phyloP scores from a whole-genome alignment of 768 basidiomycete genomes.

The Daedaleopsis nitida region DNA sequence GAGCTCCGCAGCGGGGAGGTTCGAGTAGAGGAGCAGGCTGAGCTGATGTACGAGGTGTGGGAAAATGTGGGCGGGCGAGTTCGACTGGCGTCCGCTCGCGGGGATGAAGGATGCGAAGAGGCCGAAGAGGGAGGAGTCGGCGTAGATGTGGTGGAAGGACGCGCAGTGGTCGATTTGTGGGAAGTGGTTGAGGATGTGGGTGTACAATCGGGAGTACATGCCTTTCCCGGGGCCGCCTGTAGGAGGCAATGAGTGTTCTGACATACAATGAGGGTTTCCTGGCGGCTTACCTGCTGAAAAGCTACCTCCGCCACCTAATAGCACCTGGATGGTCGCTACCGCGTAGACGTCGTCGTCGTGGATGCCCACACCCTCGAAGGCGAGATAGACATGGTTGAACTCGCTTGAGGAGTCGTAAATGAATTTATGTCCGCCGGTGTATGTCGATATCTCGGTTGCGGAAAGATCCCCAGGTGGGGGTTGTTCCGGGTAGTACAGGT shows the following conservation, averaged over 20 bases:
- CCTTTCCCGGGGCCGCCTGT: conserved; percentile 95
- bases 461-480: conserved; percentile 1
- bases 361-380: conserved; percentile 89
- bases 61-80: conserved; percentile 69
- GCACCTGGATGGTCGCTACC: conserved; percentile 90
- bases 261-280: neutral
- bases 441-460: conserved; percentile 47
- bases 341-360: conserved; percentile 92
- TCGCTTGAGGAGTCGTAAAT: conserved; percentile 63
- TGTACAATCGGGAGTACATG: conserved; percentile 98
- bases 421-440: conserved; percentile 84
- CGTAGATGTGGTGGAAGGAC: conserved; percentile 97
- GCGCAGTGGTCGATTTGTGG: conserved; percentile 93
- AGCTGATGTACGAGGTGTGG: conserved; percentile 89
- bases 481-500: conserved; percentile 48
- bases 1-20: conserved; percentile 69
- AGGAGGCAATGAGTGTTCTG: conserved; percentile 10
- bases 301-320: conserved; percentile 93
- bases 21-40: conserved; percentile 73
- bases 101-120: conserved; percentile 86
- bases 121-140: conserved; percentile 91
- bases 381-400: conserved; percentile 92
- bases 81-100: conserved; percentile 56
- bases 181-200: conserved; percentile 93
- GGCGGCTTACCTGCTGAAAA: conserved; percentile 79